A percentile compares a stretch with the other conserved stretches of the same genome.
Conservation (phyloP, 768 basidiomycete species). For the Hortiboletus campestris region DNA sequence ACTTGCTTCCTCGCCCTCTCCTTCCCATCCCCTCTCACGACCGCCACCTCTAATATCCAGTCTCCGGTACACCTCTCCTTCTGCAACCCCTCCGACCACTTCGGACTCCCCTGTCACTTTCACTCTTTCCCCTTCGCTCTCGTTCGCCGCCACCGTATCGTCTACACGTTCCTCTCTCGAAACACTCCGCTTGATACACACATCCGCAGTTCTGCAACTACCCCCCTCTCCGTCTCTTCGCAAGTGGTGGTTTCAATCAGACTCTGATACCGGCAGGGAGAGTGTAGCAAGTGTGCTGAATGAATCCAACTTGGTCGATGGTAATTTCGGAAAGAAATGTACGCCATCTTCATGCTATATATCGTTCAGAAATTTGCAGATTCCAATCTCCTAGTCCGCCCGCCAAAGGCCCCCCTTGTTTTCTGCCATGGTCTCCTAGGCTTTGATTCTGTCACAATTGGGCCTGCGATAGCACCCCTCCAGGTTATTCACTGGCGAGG, state of each 20-base stretch:
- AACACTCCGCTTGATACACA: constrained; percentile 47
- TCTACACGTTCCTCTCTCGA: constrained; percentile 52
- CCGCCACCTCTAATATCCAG: constrained; percentile 53
- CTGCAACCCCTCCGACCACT: constrained; percentile 51
- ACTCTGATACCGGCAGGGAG: constrained; percentile 37
- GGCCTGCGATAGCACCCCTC: constrained; percentile 71
- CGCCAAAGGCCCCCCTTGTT: constrained; percentile 82
- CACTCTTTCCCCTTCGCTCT: constrained; percentile 17
- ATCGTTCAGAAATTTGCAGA: neutral
- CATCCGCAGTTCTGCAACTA: constrained; percentile 27
- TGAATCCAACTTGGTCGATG: constrained; percentile 45
- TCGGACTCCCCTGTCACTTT: constrained; percentile 13
- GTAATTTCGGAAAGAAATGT: constrained; percentile 61
- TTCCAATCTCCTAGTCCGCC: constrained; percentile 49
- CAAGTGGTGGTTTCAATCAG: constrained; percentile 55
- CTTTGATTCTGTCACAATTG: constrained; percentile 82
- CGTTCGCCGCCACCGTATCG: constrained; percentile 24
- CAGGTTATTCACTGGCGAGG: constrained; percentile 97
- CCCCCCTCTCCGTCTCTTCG: constrained; percentile 20
- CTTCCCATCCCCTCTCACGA: constrained; percentile 35
- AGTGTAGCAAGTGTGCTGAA: constrained; percentile 44
- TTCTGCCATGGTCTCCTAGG: constrained; percentile 96
- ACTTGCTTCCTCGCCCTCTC: constrained; percentile 37
- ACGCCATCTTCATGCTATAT: constrained; percentile 23
- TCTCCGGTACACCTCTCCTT: constrained; percentile 62